Base-by-base conservation (phyloP, 169 alveolate species). In the Cryptosporidium ubiquitum region DNA sequence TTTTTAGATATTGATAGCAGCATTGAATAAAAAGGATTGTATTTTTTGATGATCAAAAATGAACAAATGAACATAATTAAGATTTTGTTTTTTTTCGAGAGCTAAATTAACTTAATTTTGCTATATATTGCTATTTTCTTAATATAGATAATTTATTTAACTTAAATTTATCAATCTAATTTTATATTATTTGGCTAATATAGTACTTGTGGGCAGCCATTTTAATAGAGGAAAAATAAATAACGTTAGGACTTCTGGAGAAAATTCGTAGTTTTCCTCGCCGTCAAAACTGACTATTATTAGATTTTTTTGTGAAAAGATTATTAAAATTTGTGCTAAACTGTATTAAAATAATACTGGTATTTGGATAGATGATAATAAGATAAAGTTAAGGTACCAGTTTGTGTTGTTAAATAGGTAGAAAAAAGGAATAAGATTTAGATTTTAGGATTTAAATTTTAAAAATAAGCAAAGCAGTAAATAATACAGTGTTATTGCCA, bases 371-470 rank as follows among this genome's bases (percentile, higher is more conserved):
- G 23, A 9, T 55, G 16, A 55, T 26, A 5, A 55, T 23, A 23
- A 23, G 5, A 55, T 23, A 55, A n/a, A n/a, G n/a, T 55, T 10
- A 42, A 42, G 52, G 52, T 20, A 55, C 18, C 9, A 55, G 18
- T 55, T 55, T 55, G 66, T 26, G 16, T 31, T 26, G 10, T 5
- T 31, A 55, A 52, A 18, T 35, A 18, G 39, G 71, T 16, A 37
- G 71, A 55, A 73, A 33, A 40, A 20, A 35, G 35, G 23, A 18
- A 52, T 73, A 73, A 58, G 69, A 18, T 73, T 73, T 73, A 73
- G 85, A 26, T 35, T 37, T 73, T 73, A 73, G 85, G 85, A 7
- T 73, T 73, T 73, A 58, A 73, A 37, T 4, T 73, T 73, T 58
- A 73, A 58, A 16, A 18, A 35, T 39, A 73, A 29, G 6, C 18